These are phyloP conservation scores for Malassezia sympodialis DNA, from an alignment of 1,284 basidiomycete species.

Conservation along the genomic window DNA sequence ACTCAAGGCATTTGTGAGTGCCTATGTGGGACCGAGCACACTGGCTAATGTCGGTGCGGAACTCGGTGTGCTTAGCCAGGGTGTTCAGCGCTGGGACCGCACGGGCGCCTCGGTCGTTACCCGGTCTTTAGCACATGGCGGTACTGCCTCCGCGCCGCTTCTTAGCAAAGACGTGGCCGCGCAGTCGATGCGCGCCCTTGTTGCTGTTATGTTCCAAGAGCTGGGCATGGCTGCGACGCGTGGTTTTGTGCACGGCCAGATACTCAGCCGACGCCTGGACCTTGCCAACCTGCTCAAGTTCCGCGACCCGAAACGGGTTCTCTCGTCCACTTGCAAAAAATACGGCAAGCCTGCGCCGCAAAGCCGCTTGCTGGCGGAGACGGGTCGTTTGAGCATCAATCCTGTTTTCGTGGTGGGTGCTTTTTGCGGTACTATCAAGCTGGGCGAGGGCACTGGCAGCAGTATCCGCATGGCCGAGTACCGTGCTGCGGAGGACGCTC, in stretches of 20 bases:
- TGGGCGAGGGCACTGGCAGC: slow-evolving; percentile 89
- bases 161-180: slow-evolving; percentile 37
- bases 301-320: slow-evolving; percentile 47
- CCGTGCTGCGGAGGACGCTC: slow-evolving; percentile 73
- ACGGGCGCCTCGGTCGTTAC: slow-evolving; percentile 47
- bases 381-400: slow-evolving; percentile 74
- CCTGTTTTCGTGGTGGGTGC: slow-evolving; percentile 89
- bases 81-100: slow-evolving; percentile 49
- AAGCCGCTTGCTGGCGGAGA: slow-evolving; percentile 72
- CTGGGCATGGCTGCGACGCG: slow-evolving; percentile 45
- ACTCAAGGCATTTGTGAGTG: slow-evolving; percentile 77
- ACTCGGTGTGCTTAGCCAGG: slow-evolving; percentile 43
- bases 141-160: slow-evolving; percentile 51
- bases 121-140: slow-evolving; percentile 50
- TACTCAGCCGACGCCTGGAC: slow-evolving; percentile 50
- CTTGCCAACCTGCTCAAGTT: slow-evolving; percentile 77
- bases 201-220: slow-evolving; percentile 54
- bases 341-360: slow-evolving; percentile 37
- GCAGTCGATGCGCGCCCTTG: slow-evolving; percentile 52
- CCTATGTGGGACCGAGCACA: slow-evolving; percentile 74
- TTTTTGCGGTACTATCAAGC: slow-evolving; percentile 68
- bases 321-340: slow-evolving; percentile 43
- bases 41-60: slow-evolving; percentile 69
- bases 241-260: slow-evolving; percentile 26
- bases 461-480: slow-evolving; percentile 91